These are phyloP conservation scores for Tylopilus rubrobrunneus DNA, from an alignment of 768 basidiomycete genomes.

Conservation along the genomic window DNA sequence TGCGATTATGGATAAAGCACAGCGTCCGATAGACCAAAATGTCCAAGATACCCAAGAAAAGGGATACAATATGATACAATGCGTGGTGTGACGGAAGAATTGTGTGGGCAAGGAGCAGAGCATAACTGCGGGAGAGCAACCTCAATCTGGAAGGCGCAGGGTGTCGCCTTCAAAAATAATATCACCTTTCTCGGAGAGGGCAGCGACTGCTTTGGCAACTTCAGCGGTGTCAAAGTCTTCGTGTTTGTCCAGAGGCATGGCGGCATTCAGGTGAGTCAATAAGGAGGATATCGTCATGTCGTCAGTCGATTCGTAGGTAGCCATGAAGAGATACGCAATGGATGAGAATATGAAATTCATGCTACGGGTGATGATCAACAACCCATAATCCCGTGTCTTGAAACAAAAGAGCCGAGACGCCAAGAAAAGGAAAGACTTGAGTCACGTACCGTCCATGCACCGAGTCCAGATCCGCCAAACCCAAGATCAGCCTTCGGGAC, in stretches of 20 bases:
- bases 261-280: slow-evolving; percentile 69
- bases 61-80: slow-evolving; percentile 14
- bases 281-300: slow-evolving; percentile 68
- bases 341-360: slow-evolving; percentile 59
- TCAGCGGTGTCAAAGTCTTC: slow-evolving; percentile 80
- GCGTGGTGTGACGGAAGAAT: background rate
- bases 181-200: slow-evolving; percentile 44
- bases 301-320: slow-evolving; percentile 64
- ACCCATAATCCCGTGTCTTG: slow-evolving; percentile 1
- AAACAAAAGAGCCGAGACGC: background rate
- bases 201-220: slow-evolving; percentile 49
- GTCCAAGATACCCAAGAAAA: slow-evolving; percentile 26
- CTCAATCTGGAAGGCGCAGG: slow-evolving; percentile 26
- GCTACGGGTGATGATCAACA: slow-evolving; percentile 30
- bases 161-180: slow-evolving; percentile 52
- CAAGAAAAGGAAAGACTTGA: background rate
- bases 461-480: slow-evolving; percentile 58
- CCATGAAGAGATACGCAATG: slow-evolving; percentile 59
- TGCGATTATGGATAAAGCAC: background rate
- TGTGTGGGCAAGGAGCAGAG: background rate
- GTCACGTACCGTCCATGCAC: slow-evolving; percentile 55
- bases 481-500: slow-evolving; percentile 25
- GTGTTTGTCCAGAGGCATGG: slow-evolving; percentile 73
- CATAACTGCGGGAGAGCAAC: background rate
- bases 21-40: slow-evolving; percentile 3